These are phyloP conservation scores for Agastache rugosa DNA, from an alignment of 257 asterid genomes.

Conservation along the genomic window DNA sequence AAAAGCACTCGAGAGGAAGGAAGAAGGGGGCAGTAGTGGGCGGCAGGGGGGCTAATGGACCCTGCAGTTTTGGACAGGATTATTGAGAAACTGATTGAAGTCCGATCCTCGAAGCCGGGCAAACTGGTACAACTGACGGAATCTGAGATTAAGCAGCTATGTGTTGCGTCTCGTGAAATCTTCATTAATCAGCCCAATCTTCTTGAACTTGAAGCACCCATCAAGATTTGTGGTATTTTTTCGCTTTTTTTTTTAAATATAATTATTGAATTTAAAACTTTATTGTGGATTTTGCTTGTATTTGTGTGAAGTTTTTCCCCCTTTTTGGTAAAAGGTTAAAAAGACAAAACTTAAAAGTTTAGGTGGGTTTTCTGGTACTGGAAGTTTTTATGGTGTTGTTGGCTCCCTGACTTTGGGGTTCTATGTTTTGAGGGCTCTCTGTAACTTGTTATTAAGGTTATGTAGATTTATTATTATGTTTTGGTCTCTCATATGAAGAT, in stretches of 20 bases:
- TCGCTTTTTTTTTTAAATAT: neutral
- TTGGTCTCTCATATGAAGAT: too few relatives aligned
- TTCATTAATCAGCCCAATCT: slow-evolving; percentile 83
- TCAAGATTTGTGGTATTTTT: slow-evolving; percentile 85
- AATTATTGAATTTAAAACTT: neutral
- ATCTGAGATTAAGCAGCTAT: slow-evolving; percentile 89
- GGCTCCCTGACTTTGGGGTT: slow-evolving; percentile 12
- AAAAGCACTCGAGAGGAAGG: neutral
- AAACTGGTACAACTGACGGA: slow-evolving; percentile 85
- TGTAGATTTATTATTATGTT: neutral
- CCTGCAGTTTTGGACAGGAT: slow-evolving; percentile 69
- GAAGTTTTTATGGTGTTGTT: too few relatives aligned
- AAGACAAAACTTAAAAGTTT: neutral
- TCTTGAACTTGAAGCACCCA: slow-evolving; percentile 93
- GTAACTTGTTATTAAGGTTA: neutral
- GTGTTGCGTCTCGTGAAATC: slow-evolving; percentile 78
- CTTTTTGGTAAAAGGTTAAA: neutral
- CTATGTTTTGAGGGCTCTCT: neutral
- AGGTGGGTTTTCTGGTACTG: neutral
- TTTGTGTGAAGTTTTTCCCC: neutral
- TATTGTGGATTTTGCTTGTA: neutral
- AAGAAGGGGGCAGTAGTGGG: slow-evolving; percentile 24
- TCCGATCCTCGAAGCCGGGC: slow-evolving; percentile 90
- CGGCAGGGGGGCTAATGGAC: slow-evolving; percentile 57
- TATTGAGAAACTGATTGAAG: slow-evolving; percentile 77